Conservation (phyloP, 805 yeast species). For the Schizosaccharomyces octosporus region DNA sequence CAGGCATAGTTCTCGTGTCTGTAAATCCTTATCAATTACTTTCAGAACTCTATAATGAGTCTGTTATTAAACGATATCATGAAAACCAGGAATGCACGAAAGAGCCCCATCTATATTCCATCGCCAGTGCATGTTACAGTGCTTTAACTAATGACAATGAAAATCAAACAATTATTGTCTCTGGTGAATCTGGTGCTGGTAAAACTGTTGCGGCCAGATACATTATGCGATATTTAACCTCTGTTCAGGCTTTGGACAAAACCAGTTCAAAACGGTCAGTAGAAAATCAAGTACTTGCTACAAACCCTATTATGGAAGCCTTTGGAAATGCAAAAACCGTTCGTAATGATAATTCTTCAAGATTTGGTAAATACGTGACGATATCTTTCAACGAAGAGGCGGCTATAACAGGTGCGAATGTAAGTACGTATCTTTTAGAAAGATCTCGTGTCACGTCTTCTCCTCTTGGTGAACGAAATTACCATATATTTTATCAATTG, state of each 20-base stretch:
- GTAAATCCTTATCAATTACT: constrained; percentile 85
- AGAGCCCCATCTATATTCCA: constrained; percentile 91
- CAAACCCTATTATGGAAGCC: constrained; percentile 92
- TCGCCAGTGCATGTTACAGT: constrained; percentile 84
- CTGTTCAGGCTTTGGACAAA: constrained; percentile 38
- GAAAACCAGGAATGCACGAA: constrained; percentile 81
- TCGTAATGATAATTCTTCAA: constrained; percentile 88
- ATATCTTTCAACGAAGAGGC: constrained; percentile 54
- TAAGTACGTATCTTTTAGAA: constrained; percentile 77
- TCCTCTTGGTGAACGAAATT: constrained; percentile 56
- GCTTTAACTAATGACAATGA: constrained; percentile 67
- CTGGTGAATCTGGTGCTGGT: constrained; percentile 98
- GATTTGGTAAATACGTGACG: constrained; percentile 90
- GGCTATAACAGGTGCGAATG: constrained; percentile 78
- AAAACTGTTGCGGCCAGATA: constrained; percentile 92
- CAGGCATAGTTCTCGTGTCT: constrained; percentile 90
- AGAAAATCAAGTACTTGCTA: constrained; percentile 83
- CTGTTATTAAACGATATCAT: constrained; percentile 81
- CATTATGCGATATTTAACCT: constrained; percentile 91
- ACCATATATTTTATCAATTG: constrained; percentile 79
- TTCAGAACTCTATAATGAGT: constrained; percentile 74
- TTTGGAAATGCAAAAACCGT: constrained; percentile 97
- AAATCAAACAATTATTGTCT: constrained; percentile 87
- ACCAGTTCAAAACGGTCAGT: constrained; percentile 24
- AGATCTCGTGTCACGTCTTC: constrained; percentile 77